These are phyloP conservation scores for Lanmaoa rubissima DNA, from an alignment of 768 basidiomycete species.

Conservation along the genomic window DNA sequence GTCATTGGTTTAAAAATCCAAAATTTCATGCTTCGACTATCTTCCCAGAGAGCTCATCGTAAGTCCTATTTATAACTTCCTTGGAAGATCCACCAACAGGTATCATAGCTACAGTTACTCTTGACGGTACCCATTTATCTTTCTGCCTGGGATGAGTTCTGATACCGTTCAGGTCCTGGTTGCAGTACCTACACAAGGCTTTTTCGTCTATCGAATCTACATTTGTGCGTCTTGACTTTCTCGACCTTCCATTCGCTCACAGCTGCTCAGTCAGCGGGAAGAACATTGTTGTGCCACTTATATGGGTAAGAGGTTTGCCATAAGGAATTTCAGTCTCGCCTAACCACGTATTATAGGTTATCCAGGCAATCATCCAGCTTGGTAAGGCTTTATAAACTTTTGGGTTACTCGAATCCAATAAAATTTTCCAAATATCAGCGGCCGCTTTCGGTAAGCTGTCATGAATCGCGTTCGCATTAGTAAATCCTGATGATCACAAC, in stretches of 20 bases:
- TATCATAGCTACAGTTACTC: slow-evolving; percentile 5
- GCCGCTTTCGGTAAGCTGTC: background rate
- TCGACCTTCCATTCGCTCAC: background rate
- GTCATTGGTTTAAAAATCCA: background rate
- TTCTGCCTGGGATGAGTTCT: background rate
- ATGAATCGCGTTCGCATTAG: background rate
- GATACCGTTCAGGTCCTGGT: background rate
- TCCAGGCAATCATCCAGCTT: background rate
- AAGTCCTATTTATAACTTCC: background rate
- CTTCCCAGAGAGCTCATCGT: slow-evolving; percentile 8
- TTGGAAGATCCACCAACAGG: background rate
- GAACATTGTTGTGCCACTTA: background rate
- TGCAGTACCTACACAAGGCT: slow-evolving; percentile 8
- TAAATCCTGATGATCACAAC: background rate
- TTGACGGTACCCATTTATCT: background rate
- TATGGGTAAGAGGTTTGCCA: slow-evolving; percentile 1
- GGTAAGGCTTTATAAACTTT: background rate
- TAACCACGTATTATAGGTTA: background rate
- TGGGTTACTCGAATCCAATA: background rate
- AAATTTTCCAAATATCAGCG: background rate
- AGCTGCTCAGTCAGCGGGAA: slow-evolving; percentile 1
- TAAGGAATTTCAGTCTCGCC: background rate
- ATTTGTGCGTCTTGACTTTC: background rate
- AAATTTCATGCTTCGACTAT: background rate
- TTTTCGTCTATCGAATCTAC: slow-evolving; percentile 15